Percentiles rank a stretch among this genome's conserved stretches.
Conservation (phyloP, 805 yeast genomes). For the Saccharomycodes ludwigii region DNA sequence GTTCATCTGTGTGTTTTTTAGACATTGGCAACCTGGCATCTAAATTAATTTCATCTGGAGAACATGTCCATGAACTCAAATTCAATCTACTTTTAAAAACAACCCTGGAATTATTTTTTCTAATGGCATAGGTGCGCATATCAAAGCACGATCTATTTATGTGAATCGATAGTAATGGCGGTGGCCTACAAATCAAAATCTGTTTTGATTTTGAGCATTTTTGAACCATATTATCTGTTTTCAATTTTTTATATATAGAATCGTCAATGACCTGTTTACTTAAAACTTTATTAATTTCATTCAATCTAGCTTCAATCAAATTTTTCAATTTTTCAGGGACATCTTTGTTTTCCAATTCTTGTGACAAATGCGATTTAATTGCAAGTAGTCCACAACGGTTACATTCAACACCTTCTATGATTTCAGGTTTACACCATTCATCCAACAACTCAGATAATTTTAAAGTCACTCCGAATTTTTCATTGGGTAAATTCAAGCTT, state of each 20-base stretch:
- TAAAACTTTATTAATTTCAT: constrained; percentile 40
- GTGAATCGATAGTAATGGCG: constrained; percentile 73
- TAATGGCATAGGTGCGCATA: constrained; percentile 67
- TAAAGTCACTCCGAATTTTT: constrained; percentile 29
- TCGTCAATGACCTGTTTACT: constrained; percentile 63
- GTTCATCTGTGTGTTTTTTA: constrained; percentile 36
- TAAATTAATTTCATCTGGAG: constrained; percentile 54
- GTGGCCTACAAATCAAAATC: constrained; percentile 66
- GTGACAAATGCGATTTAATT: constrained; percentile 34
- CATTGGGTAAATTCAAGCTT: constrained; percentile 54
- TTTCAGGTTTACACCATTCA: constrained; percentile 68
- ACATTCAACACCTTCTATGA: constrained; percentile 89
- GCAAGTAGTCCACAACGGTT: constrained; percentile 75
- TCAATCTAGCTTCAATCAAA: constrained; percentile 33
- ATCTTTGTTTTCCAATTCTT: constrained; percentile 16
- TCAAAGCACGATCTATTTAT: constrained; percentile 91
- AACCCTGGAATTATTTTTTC: constrained; percentile 78
- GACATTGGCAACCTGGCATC: constrained; percentile 74
- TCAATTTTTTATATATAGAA: constrained; percentile 59
- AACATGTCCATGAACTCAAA: constrained; percentile 57
- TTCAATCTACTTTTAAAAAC: constrained; percentile 60
- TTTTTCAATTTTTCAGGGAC: constrained; percentile 20
- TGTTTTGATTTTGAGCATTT: constrained; percentile 79
- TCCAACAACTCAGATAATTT: constrained; percentile 41
- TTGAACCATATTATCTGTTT: constrained; percentile 60